Evolutionary conservation across 805 yeast species (phyloP).

Genomic region (Myxozyma neglecta): DNA sequence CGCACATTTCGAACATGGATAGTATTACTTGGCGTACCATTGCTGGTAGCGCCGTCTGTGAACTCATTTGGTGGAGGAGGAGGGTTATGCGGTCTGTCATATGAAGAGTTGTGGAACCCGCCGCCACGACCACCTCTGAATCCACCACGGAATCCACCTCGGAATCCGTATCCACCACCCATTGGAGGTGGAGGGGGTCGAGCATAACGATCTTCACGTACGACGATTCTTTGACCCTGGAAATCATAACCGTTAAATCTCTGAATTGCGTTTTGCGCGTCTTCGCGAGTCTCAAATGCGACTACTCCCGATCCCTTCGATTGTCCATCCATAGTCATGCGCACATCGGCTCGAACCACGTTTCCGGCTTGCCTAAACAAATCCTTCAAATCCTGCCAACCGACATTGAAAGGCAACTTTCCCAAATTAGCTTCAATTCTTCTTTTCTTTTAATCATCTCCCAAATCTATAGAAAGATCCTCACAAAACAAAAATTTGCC

Average conservation of each 20-base stretch:
- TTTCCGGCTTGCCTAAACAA: conserved; percentile 74
- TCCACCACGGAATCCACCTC: conserved; percentile 9
- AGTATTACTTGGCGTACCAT: conserved; percentile 59
- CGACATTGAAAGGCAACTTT: conserved; percentile 80
- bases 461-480: not conserved
- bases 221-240: conserved; percentile 77
- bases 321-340: conserved; percentile 63
- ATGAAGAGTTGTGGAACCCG: not conserved
- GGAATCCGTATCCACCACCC: conserved; percentile 5
- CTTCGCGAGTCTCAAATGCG: conserved; percentile 61
- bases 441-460: not conserved
- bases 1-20: conserved; percentile 63
- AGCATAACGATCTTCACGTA: conserved; percentile 62
- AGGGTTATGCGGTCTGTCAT: conserved; percentile 6
- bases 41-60: conserved; percentile 63
- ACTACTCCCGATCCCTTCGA: conserved; percentile 89
- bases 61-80: conserved; percentile 46
- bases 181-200: conserved; percentile 5
- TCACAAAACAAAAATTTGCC: not conserved
- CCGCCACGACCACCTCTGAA: conserved; percentile 17
- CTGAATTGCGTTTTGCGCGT: conserved; percentile 69
- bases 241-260: conserved; percentile 66
- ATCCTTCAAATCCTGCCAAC: conserved; percentile 85
- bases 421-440: conserved; percentile 40
- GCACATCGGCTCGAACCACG: conserved; percentile 80